Percentiles rank a stretch among this genome's conserved stretches.
Conservation (phyloP, 148 eudicot genomes). For the Hydrangea macrophylla region DNA sequence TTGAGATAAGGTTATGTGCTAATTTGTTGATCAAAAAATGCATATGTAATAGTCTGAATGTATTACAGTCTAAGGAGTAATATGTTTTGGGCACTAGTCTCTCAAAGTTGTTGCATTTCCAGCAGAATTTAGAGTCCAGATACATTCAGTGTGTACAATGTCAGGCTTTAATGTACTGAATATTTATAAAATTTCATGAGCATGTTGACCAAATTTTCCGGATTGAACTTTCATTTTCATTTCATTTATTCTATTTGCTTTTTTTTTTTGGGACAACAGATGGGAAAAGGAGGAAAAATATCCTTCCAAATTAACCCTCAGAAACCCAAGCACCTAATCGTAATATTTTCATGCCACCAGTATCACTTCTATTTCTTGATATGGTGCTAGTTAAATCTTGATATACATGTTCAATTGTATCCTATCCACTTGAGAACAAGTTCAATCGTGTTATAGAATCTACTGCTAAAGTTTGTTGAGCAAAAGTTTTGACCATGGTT, state of each 20-base stretch:
- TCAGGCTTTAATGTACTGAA: background rate
- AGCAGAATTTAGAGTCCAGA: slow-evolving; percentile 3
- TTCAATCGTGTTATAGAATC: background rate
- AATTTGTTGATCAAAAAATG: background rate
- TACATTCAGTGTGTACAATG: background rate
- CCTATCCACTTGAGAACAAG: background rate
- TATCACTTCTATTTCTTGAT: background rate
- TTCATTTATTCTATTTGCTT: background rate
- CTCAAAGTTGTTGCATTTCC: background rate
- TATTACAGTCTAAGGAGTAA: background rate
- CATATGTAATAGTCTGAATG: background rate
- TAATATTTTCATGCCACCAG: background rate
- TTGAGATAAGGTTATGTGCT: slow-evolving; percentile 14
- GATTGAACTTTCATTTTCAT: background rate
- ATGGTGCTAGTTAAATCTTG: no score
- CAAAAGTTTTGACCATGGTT: background rate
- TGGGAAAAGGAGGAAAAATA: background rate
- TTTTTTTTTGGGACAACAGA: background rate
- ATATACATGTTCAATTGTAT: no score
- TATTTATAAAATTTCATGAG: background rate
- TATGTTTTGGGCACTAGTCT: background rate
- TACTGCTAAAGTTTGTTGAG: background rate
- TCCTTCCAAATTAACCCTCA: background rate
- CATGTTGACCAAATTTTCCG: background rate
- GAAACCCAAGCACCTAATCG: background rate